Percentiles rank a stretch among this genome's conserved stretches.
Evolutionary conservation across 768 basidiomycete species (phyloP).

Genomic region (Hemileccinum impolitum): DNA sequence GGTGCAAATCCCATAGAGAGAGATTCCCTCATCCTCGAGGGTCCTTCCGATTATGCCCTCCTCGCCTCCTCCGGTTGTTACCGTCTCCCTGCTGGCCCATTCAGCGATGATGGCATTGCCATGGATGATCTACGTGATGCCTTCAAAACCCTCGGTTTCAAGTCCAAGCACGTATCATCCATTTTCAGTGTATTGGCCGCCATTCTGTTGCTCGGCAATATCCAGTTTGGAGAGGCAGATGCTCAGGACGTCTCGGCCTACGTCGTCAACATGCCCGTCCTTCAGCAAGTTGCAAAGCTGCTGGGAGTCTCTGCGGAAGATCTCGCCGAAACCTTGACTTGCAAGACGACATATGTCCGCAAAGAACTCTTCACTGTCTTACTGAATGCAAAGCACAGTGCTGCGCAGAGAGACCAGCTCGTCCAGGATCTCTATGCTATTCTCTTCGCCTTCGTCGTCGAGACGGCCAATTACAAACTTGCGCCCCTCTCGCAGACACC

Average conservation of each 20-base stretch:
- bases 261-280: constrained; percentile 42
- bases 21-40: constrained; percentile 51
- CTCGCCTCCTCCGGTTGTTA: constrained; percentile 60
- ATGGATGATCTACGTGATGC: constrained; percentile 58
- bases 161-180: constrained; percentile 52
- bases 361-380: constrained; percentile 58
- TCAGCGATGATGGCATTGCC: constrained; percentile 56
- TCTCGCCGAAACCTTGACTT: constrained; percentile 51
- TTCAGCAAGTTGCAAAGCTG: constrained; percentile 47
- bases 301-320: constrained; percentile 55
- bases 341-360: constrained; percentile 54
- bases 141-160: constrained; percentile 57
- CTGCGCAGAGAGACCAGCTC: constrained; percentile 50
- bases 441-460: constrained; percentile 59
- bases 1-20: constrained; percentile 55
- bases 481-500: constrained; percentile 43
- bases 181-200: constrained; percentile 53
- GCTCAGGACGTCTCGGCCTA: constrained; percentile 53
- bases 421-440: constrained; percentile 60
- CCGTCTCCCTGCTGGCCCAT: constrained; percentile 59
- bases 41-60: constrained; percentile 55
- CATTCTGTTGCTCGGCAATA: constrained; percentile 55
- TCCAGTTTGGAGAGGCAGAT: constrained; percentile 55
- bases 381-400: constrained; percentile 49
- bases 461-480: constrained; percentile 58